phyloP scores from a whole-genome alignment of 2,329 filamentous ascomycete species.

The Rutstroemia sp. region DNA sequence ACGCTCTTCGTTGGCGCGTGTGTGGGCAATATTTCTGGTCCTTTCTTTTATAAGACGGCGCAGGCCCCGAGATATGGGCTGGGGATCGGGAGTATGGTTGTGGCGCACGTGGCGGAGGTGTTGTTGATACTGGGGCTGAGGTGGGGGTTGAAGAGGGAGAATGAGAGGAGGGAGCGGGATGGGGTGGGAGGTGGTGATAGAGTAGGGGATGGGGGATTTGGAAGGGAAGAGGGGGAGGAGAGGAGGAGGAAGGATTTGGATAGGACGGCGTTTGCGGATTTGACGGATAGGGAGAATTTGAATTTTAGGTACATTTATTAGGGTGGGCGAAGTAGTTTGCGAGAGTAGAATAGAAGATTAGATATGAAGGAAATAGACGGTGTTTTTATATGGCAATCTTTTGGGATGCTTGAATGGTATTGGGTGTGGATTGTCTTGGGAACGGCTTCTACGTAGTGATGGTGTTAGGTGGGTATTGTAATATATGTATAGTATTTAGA shows the following conservation, averaged over 20 bases:
- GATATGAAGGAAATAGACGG: neutral
- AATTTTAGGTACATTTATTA: constrained; percentile 6
- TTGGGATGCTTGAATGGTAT: neutral
- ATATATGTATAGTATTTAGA: too few species aligned
- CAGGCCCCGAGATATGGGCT: neutral
- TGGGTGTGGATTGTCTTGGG: too few species aligned
- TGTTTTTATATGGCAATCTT: neutral
- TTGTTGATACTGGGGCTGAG: neutral
- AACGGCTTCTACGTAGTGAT: too few species aligned
- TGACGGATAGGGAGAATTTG: constrained; percentile 5
- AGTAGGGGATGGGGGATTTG: neutral
- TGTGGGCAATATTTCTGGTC: constrained; percentile 43
- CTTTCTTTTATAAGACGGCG: constrained; percentile 14
- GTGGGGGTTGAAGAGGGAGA: neutral
- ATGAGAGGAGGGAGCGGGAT: neutral
- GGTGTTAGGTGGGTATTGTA: too few species aligned
- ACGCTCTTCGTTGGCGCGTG: constrained; percentile 39
- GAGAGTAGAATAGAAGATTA: neutral
- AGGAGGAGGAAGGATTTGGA: neutral
- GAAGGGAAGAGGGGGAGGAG: constrained; percentile 1
- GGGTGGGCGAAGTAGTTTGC: neutral
- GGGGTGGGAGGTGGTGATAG: neutral
- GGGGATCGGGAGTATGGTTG: constrained; percentile 2
- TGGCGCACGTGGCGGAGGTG: neutral
- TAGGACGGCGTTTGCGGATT: constrained; percentile 2